Evolutionary conservation across 345 rosid genomes (phyloP).

Genomic region (Camelina hispida): DNA sequence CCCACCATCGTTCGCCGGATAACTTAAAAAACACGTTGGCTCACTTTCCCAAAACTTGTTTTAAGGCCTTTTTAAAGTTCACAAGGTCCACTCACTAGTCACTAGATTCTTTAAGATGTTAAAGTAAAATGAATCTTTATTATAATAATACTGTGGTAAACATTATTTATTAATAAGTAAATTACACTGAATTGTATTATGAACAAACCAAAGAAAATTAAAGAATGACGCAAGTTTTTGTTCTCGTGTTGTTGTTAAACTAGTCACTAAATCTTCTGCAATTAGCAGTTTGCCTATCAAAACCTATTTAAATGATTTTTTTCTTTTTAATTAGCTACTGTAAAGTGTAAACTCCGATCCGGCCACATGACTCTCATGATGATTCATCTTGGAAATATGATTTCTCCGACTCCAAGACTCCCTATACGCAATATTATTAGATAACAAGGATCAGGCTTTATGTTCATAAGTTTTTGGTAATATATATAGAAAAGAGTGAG

Average conservation of each 20-base stretch:
- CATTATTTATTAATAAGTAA: too few relatives aligned
- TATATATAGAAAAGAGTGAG: not conserved
- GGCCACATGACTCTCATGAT: not conserved
- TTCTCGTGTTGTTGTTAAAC: too few relatives aligned
- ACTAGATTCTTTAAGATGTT: too few relatives aligned
- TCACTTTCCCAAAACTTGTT: not conserved
- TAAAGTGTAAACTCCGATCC: not conserved
- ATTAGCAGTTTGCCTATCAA: not conserved
- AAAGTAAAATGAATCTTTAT: too few relatives aligned
- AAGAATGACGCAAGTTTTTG: too few relatives aligned
- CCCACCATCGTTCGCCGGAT: constrained; percentile 50
- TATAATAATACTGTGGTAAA: too few relatives aligned
- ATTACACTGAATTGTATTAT: too few relatives aligned
- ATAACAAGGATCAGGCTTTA: constrained; percentile 12
- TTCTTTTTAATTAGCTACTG: constrained; percentile 14
- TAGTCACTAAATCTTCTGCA: too few relatives aligned
- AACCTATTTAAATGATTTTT: not conserved
- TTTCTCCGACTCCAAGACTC: constrained; percentile 69
- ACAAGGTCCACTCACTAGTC: too few relatives aligned
- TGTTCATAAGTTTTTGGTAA: not conserved
- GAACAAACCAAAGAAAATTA: too few relatives aligned
- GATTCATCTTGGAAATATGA: constrained; percentile 49
- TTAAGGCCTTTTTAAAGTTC: not conserved
- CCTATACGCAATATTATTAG: constrained; percentile 45
- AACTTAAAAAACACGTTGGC: not conserved